Evolutionary conservation across 2,329 filamentous ascomycete species (phyloP), one percentile per base, ranked within the genome.

Genomic region (Ophiostoma novo-ulmi): DNA sequence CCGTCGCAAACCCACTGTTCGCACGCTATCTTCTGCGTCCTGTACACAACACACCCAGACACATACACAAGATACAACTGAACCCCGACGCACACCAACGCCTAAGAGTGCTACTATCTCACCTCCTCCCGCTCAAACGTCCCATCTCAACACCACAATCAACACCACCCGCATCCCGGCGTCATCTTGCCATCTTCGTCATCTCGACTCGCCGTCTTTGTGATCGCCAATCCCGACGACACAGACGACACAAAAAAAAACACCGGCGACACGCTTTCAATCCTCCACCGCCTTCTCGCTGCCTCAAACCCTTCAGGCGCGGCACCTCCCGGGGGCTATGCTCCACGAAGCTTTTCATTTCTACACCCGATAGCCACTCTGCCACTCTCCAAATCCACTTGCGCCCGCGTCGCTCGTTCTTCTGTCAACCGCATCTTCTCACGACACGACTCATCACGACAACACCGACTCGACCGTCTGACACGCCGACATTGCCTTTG

Each of bases 341-440:
- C 58, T 67, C 61, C 26, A 63, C 70, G 48, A 48, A 22, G 26
- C 31, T 48, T 63, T 39, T 67, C 63, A 48, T 31, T 41, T 64
- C 31, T 31, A 58, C 69, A 55, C 67, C 63, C 63, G 38, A 71
- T 71, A 71, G 63, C 70, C 44, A n/a, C 44, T 48, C 38, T 39
- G 10, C 38, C 48, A 66, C 70, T 68, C 67, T 52, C 63, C 63
- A 52, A 48, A 68, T 5, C 48, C 31, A 35, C 52, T 70, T 67
- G 70, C 70, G 68, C 63, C 65, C 55, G 38, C 67, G 70, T 67
- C 64, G 44, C 44, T 48, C 17, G 44, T 48, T 20, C 17, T 48
- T 20, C 38, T 52, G 55, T 22, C 36, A 48, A 20, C 31, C 35
- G 58, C 66, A n/a, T 65, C 35, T 13, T 65, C 20, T 22, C 63